These are phyloP conservation scores for Eucalyptus melliodora DNA, from an alignment of 345 rosid species.

Conservation along the genomic window DNA sequence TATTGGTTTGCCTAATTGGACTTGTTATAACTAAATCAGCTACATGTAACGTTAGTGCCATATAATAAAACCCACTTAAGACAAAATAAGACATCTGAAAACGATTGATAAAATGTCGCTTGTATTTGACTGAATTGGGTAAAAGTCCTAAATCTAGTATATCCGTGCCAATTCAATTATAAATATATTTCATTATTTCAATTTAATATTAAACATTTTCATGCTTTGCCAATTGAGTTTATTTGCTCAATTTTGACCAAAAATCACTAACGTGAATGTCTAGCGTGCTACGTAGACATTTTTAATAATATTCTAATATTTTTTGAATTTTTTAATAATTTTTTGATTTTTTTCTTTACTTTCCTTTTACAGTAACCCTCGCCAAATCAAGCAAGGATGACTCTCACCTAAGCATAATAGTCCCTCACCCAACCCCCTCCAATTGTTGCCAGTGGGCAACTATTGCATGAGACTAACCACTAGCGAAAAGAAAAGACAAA, in stretches of 20 bases:
- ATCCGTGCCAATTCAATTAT: fast-evolving
- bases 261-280: fast-evolving
- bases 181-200: too few relatives aligned
- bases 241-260: fast-evolving
- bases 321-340: too few relatives aligned
- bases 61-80: too few relatives aligned
- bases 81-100: neutral
- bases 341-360: too few relatives aligned
- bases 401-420: too few relatives aligned
- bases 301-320: too few relatives aligned
- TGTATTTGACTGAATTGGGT: neutral
- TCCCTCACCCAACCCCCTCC: too few relatives aligned
- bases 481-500: fast-evolving
- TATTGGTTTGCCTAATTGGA: neutral
- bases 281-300: fast-evolving
- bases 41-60: neutral
- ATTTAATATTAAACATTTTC: too few relatives aligned
- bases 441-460: fast-evolving
- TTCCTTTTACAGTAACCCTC: too few relatives aligned
- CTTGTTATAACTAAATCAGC: neutral
- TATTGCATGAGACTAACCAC: too few relatives aligned
- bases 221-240: fast-evolving
- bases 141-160: too few relatives aligned
- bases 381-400: too few relatives aligned
- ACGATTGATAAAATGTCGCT: neutral